Percentiles rank a stretch among this genome's conserved stretches.
phyloP scores from a whole-genome alignment of 2,329 filamentous ascomycete species.

The Ophiostoma sp. region DNA sequence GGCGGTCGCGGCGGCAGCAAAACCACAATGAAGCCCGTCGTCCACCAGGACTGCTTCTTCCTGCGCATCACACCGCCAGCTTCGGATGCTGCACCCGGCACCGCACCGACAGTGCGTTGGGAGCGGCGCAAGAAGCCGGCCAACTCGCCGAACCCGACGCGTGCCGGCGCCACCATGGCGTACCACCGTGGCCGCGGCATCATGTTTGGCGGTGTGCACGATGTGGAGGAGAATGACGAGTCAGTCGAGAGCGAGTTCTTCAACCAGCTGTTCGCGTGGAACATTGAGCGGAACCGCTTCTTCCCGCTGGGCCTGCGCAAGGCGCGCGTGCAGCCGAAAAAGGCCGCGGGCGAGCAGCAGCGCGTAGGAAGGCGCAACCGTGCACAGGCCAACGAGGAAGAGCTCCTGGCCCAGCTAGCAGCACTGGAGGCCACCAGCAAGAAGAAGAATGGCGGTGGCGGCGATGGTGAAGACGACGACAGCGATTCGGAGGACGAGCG shows the following conservation, averaged over 20 bases:
- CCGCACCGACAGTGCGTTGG: conserved; percentile 75
- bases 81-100: conserved; percentile 58
- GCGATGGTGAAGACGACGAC: conserved; percentile 56
- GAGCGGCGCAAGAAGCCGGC: conserved; percentile 88
- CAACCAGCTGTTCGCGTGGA: conserved; percentile 86
- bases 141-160: conserved; percentile 75
- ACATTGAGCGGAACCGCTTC: conserved; percentile 90
- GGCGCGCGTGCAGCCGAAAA: conserved; percentile 59
- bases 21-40: conserved; percentile 75
- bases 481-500: conserved; percentile 53
- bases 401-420: conserved; percentile 79
- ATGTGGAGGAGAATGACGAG: conserved; percentile 86
- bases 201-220: conserved; percentile 88
- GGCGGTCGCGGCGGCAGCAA: conserved; percentile 57
- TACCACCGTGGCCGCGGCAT: conserved; percentile 92
- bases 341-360: conserved; percentile 42
- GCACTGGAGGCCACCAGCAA: conserved; percentile 59
- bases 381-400: conserved; percentile 85
- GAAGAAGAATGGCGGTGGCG: conserved; percentile 14
- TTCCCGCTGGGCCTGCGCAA: conserved; percentile 77
- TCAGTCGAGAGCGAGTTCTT: conserved; percentile 98
- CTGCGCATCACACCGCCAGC: conserved; percentile 71
- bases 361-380: conserved; percentile 60
- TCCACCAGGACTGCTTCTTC: conserved; percentile 95
- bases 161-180: conserved; percentile 89